Percentiles rank a stretch among this genome's conserved stretches.
These are phyloP conservation scores for Daedaleopsis nitida DNA, from an alignment of 768 basidiomycete species.

Conservation along the genomic window DNA sequence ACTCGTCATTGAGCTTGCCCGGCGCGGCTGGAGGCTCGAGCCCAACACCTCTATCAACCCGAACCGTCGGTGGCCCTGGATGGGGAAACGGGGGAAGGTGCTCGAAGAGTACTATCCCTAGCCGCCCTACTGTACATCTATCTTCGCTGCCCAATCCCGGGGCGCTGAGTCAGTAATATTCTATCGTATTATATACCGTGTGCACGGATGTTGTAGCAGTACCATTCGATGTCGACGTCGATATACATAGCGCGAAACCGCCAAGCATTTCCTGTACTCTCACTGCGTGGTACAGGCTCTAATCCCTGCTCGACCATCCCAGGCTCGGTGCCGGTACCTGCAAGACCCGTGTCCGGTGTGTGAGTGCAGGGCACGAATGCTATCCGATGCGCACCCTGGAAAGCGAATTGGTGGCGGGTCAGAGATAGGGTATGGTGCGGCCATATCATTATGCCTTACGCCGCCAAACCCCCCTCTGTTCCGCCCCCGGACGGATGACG, in stretches of 20 bases:
- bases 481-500: background rate
- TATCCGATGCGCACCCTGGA: slow-evolving; percentile 4
- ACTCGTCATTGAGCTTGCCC: slow-evolving; percentile 77
- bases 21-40: slow-evolving; percentile 63
- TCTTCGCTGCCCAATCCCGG: background rate
- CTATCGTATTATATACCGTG: background rate
- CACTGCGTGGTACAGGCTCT: background rate
- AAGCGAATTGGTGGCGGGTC: background rate
- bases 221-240: slow-evolving; percentile 10
- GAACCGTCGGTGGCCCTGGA: slow-evolving; percentile 78
- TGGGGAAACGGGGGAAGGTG: slow-evolving; percentile 75
- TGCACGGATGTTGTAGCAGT: slow-evolving; percentile 20
- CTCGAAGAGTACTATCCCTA: slow-evolving; percentile 45
- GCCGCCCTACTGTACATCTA: background rate
- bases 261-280: slow-evolving; percentile 8
- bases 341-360: slow-evolving; percentile 12
- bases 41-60: slow-evolving; percentile 75
- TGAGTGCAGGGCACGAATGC: background rate
- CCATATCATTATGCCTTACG: background rate
- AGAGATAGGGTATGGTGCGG: background rate
- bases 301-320: slow-evolving; percentile 2
- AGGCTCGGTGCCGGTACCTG: slow-evolving; percentile 11
- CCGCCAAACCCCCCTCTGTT: background rate
- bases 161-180: background rate
- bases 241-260: slow-evolving; percentile 5